Evolutionary conservation across 2,329 filamentous ascomycete species (phyloP).

Genomic region (Phoma sp.): DNA sequence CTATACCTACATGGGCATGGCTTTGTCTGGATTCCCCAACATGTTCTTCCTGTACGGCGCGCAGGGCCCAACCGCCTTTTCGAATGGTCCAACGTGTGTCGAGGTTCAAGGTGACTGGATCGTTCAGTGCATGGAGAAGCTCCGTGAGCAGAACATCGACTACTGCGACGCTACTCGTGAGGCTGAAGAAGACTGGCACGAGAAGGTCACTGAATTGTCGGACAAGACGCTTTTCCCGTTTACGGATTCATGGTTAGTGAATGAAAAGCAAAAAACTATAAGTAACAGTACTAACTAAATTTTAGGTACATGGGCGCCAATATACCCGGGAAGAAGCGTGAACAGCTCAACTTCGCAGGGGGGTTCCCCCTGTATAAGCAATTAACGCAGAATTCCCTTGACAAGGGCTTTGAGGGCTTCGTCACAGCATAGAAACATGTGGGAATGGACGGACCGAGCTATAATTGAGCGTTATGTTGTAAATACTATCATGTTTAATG

Average conservation of each 20-base stretch:
- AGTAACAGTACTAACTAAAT: not conserved
- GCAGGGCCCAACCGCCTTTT: conserved; percentile 55
- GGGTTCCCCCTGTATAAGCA: conserved; percentile 50
- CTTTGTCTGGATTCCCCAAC: conserved; percentile 45
- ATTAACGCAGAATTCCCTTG: conserved; percentile 47
- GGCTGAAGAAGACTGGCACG: conserved; percentile 52
- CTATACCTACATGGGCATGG: conserved; percentile 53
- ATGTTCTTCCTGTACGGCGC: conserved; percentile 50
- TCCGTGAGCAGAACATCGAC: conserved; percentile 46
- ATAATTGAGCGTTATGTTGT: too few relatives aligned
- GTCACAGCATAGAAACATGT: conserved; percentile 26
- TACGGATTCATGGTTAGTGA: too few relatives aligned
- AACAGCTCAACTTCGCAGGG: conserved; percentile 54
- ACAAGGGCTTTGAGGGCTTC: conserved; percentile 46
- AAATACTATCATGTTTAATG: not conserved
- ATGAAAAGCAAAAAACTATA: not conserved
- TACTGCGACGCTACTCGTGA: conserved; percentile 51
- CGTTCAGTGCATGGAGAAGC: conserved; percentile 50
- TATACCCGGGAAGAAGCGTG: conserved; percentile 53
- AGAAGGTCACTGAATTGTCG: conserved; percentile 48
- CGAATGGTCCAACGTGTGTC: conserved; percentile 54
- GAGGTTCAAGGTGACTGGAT: conserved; percentile 55
- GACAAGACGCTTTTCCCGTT: conserved; percentile 49
- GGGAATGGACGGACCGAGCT: too few relatives aligned
- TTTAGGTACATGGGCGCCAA: conserved; percentile 53